Conservation (phyloP, 805 yeast genomes). For the Metschnikowia santaceciliae region DNA sequence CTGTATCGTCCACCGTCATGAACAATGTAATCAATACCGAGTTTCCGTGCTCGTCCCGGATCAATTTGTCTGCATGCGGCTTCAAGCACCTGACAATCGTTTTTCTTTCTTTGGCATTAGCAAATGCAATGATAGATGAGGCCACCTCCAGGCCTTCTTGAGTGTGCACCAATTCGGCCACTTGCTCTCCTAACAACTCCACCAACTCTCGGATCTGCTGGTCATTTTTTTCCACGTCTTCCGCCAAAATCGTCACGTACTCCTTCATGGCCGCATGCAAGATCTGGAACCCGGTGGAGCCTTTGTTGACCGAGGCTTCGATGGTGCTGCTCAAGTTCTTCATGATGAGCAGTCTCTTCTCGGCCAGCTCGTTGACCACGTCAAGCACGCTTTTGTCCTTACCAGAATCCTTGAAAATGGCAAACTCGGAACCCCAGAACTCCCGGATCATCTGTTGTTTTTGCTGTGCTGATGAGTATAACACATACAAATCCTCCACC, state of each 20-base stretch:
- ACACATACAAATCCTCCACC: slow-evolving; percentile 84
- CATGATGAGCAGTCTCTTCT: slow-evolving; percentile 72
- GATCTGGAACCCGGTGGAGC: slow-evolving; percentile 93
- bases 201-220: slow-evolving; percentile 75
- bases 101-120: slow-evolving; percentile 92
- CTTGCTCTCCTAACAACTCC: slow-evolving; percentile 78
- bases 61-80: slow-evolving; percentile 69
- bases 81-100: slow-evolving; percentile 65
- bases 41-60: slow-evolving; percentile 84
- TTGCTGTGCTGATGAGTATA: slow-evolving; percentile 81
- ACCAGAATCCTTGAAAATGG: slow-evolving; percentile 78
- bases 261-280: slow-evolving; percentile 96
- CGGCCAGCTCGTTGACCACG: slow-evolving; percentile 62
- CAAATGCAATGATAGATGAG: slow-evolving; percentile 68
- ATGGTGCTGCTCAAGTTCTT: slow-evolving; percentile 78
- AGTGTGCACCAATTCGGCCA: slow-evolving; percentile 94
- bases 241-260: slow-evolving; percentile 67
- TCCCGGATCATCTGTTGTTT: slow-evolving; percentile 89
- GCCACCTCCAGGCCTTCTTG: slow-evolving; percentile 94
- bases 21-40: slow-evolving; percentile 71
- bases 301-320: slow-evolving; percentile 88
- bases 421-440: slow-evolving; percentile 95
- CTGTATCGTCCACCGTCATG: slow-evolving; percentile 92
- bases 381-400: slow-evolving; percentile 60
- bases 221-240: slow-evolving; percentile 37